Percentiles rank a stretch among this genome's conserved stretches.
phyloP scores from a whole-genome alignment of 106 monocot genomes.

The Dioscorea alata region DNA sequence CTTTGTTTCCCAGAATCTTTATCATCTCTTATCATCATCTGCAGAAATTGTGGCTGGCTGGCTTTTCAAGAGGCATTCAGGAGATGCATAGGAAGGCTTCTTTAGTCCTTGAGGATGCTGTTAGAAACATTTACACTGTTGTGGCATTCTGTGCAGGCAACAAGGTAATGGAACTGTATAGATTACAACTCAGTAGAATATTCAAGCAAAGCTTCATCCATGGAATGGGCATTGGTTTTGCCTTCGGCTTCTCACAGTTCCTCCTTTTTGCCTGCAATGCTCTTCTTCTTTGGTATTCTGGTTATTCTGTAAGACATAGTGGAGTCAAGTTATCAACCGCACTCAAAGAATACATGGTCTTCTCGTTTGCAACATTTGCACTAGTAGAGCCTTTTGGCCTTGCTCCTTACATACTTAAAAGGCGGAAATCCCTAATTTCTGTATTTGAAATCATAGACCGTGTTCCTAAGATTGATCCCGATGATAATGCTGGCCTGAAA shows the following conservation, averaged over 20 bases:
- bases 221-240: conserved; percentile 83
- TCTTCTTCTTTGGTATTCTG: conserved; percentile 87
- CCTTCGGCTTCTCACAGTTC: conserved; percentile 91
- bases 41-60: conserved; percentile 99
- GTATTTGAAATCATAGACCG: conserved; percentile 98
- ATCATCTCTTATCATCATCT: not conserved
- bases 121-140: conserved; percentile 97
- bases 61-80: conserved; percentile 95
- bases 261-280: conserved; percentile 98
- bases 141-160: conserved; percentile 99
- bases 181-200: conserved; percentile 61
- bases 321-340: conserved; percentile 45
- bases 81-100: conserved; percentile 99
- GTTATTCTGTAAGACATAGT: conserved; percentile 48
- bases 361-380: conserved; percentile 95
- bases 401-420: conserved; percentile 91
- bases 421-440: conserved; percentile 70
- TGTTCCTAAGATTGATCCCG: conserved; percentile 81
- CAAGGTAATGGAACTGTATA: conserved; percentile 94
- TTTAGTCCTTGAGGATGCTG: conserved; percentile 97
- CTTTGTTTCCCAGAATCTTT: no score
- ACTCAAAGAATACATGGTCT: conserved; percentile 91
- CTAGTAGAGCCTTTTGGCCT: conserved; percentile 98
- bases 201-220: conserved; percentile 73
- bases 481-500: conserved; percentile 84